Base-by-base conservation (phyloP, 768 basidiomycete genomes). In the Boletus rufocinnamomeus region DNA sequence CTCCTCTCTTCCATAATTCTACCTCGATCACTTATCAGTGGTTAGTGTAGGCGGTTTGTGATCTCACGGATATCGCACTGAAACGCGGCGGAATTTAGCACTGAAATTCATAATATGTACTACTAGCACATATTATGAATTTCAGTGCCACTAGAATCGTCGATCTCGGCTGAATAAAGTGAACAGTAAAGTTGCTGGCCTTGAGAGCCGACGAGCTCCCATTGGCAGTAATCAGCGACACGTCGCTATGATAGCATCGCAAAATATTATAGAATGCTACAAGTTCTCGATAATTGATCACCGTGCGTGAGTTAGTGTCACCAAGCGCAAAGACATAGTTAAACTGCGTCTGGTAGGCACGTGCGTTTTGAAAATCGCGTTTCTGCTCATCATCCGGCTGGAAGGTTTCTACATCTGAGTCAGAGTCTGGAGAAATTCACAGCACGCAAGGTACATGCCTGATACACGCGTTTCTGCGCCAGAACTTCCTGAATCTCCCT, bases 1-100 rank as follows among this genome's bases (percentile, higher is more conserved):
- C 80, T 2, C 95, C 96, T 4, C 81, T 99, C 16, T 96, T 98
- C 70, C 85, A 91, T 66, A 90, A 94, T 70, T 94, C 93, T 13
- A 89, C 92, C 58, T 70, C 70, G 28, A 28, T 28, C 28, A 28
- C 28, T 28, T 28, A 28, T 28, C 28, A 28, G 28, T 28, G 28
- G 28, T 28, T 28, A 28, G 28, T 28, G 28, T 28, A 28, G 28
- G n/a, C 6, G 28, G 28, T 28, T 28, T 28, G 28, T 28, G 28
- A 28, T 28, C 28, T 28, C 28, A 28, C 6, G 28, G 28, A 28
- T 28, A 28, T 28, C 28, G 28, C 28, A 28, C 28, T 28, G 28
- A 28, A 28, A 28, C 28, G 28, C 28, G 28, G 28, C 3, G 28
- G 28, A 28, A 28, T 28, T 28, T 28, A 28, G 28, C 28, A 28